Conservation (phyloP, 192 early-diverging fungal species). For the Coemansia sp. region DNA sequence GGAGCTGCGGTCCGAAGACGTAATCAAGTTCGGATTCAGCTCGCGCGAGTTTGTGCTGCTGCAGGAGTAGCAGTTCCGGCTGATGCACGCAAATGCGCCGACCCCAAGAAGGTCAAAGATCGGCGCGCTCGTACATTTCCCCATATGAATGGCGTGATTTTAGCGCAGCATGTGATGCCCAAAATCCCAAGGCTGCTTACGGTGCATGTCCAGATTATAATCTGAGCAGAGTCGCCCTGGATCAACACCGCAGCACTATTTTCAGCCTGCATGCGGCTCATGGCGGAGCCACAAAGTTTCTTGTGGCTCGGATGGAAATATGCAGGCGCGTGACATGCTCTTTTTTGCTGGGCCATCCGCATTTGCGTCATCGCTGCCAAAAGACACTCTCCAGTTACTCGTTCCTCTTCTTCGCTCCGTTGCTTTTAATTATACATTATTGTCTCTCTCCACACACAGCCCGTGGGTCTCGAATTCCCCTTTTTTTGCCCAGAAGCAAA, state of each 20-base stretch:
- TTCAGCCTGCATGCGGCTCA: neutral
- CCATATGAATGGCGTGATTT: too few relatives aligned
- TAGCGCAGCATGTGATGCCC: too few relatives aligned
- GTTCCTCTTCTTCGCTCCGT: neutral
- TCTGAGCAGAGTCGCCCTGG: too few relatives aligned
- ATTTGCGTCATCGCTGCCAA: neutral
- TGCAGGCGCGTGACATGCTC: neutral
- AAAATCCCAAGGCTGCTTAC: too few relatives aligned
- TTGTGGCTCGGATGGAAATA: neutral
- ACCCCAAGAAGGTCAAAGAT: too few relatives aligned
- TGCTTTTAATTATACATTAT: neutral
- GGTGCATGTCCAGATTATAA: too few relatives aligned
- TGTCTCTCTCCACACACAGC: neutral
- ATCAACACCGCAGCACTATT: neutral
- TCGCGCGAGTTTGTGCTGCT: conserved; percentile 91
- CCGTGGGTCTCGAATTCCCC: neutral
- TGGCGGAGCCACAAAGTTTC: neutral
- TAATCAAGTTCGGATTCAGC: conserved; percentile 87
- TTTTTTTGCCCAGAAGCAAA: too few relatives aligned
- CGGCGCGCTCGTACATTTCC: too few relatives aligned
- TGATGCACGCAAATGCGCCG: neutral
- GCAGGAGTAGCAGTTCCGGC: conserved; percentile 49
- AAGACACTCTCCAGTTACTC: neutral
- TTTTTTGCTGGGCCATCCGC: neutral
- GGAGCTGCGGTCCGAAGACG: conserved; percentile 80